Evolutionary conservation across 352 stramenopile species (phyloP).

Genomic region (Phytophthora tentaculata): DNA sequence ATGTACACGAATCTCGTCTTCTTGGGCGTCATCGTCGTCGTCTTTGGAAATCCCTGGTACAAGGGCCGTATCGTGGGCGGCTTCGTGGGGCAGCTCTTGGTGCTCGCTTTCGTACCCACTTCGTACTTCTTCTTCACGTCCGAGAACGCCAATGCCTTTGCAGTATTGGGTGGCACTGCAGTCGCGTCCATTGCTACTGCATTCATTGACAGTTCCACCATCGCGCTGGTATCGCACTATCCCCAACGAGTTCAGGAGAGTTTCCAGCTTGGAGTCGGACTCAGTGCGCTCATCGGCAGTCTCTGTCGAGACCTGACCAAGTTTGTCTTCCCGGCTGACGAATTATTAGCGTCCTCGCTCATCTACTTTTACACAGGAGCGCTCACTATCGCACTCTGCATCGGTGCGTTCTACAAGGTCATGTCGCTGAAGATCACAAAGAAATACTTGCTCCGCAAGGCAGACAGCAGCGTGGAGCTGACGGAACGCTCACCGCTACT

Average conservation of each 20-base stretch:
- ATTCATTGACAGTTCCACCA: constrained; percentile 85
- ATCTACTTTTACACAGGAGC: constrained; percentile 88
- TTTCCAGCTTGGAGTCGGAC: constrained; percentile 82
- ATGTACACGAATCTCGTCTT: constrained; percentile 87
- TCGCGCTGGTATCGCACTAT: constrained; percentile 84
- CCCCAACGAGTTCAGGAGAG: constrained; percentile 78
- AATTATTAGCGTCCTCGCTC: constrained; percentile 70
- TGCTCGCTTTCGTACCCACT: constrained; percentile 79
- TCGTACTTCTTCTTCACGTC: constrained; percentile 77
- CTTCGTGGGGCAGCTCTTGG: constrained; percentile 72
- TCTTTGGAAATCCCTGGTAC: constrained; percentile 69
- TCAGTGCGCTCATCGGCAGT: constrained; percentile 84
- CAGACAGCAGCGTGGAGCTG: constrained; percentile 54
- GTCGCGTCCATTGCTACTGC: constrained; percentile 75
- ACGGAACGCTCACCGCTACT: constrained; percentile 63
- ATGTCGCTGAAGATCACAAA: constrained; percentile 62
- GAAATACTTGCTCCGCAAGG: constrained; percentile 48
- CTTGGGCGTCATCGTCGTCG: constrained; percentile 69
- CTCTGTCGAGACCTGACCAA: constrained; percentile 87
- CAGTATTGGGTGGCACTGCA: constrained; percentile 71
- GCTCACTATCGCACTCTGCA: constrained; percentile 80
- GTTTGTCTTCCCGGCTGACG: constrained; percentile 66
- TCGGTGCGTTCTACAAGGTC: constrained; percentile 76
- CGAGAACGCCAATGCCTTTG: constrained; percentile 68
- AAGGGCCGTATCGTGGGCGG: constrained; percentile 78